A percentile compares a stretch with the other conserved stretches of the same genome.
Evolutionary conservation across 305 asterid genomes (phyloP).

Genomic region (Stenogyne calaminthoides): DNA sequence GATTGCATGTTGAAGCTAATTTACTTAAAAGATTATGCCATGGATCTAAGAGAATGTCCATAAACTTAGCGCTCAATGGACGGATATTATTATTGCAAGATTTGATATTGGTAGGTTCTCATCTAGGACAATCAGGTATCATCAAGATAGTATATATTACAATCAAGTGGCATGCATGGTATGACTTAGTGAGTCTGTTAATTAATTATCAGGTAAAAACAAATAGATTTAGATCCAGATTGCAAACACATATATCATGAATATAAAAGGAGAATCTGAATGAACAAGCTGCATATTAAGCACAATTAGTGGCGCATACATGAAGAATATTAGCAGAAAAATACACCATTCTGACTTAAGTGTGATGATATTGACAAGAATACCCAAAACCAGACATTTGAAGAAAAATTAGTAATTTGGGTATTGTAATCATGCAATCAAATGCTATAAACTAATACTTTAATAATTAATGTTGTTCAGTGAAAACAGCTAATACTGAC

Average conservation of each 20-base stretch:
- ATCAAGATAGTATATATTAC: background rate
- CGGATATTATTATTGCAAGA: background rate
- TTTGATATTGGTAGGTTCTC: background rate
- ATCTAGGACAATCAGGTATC: slow-evolving; percentile 5
- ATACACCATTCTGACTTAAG: slow-evolving; percentile 3
- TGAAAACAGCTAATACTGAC: no score
- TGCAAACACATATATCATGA: slow-evolving; percentile 7
- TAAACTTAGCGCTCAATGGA: background rate
- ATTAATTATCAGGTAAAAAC: background rate
- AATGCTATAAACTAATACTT: no score
- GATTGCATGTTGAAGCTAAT: background rate
- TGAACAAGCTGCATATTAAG: slow-evolving; percentile 1
- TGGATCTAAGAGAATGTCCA: background rate
- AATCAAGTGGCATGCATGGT: slow-evolving; percentile 3
- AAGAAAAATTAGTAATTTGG: background rate
- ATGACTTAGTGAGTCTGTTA: background rate
- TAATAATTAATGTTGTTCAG: no score
- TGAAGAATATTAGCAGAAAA: background rate
- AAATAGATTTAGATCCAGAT: background rate
- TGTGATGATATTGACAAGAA: background rate
- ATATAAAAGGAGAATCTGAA: slow-evolving; percentile 15
- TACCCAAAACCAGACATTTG: slow-evolving; percentile 13
- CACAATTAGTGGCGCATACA: background rate
- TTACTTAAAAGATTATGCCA: background rate
- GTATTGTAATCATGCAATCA: no score